Evolutionary conservation across 1,139 yeast genomes (phyloP).

Genomic region (Lodderomyces pseudojiufengensis): DNA sequence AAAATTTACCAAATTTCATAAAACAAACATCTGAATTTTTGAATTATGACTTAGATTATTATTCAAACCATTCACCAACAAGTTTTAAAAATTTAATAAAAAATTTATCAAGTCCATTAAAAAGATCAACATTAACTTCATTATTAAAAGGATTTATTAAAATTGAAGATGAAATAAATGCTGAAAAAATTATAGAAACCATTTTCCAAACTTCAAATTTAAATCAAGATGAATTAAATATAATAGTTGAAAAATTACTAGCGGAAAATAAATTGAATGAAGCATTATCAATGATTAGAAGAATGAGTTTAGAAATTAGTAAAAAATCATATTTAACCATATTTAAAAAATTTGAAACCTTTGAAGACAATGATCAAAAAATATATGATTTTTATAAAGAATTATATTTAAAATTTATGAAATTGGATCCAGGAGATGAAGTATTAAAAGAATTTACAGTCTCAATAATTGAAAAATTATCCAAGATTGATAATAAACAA

Average conservation of each 20-base stretch:
- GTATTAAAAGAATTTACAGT: slow-evolving; percentile 5
- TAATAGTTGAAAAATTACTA: slow-evolving; percentile 26
- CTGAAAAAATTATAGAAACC: slow-evolving; percentile 28
- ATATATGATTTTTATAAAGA: slow-evolving; percentile 4
- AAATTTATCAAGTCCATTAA: slow-evolving; percentile 26
- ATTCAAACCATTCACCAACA: slow-evolving; percentile 9
- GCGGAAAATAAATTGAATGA: slow-evolving; percentile 21
- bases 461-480: slow-evolving; percentile 13
- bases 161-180: slow-evolving; percentile 25
- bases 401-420: slow-evolving; percentile 4
- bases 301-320: slow-evolving; percentile 20
- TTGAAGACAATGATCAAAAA: slow-evolving; percentile 2
- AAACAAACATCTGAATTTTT: slow-evolving; percentile 5
- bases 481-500: slow-evolving; percentile 11
- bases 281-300: slow-evolving; percentile 21
- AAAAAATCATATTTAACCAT: slow-evolving; percentile 26
- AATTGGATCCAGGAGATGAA: slow-evolving; percentile 2
- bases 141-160: slow-evolving; percentile 29
- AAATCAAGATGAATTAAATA: slow-evolving; percentile 23
- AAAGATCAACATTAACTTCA: slow-evolving; percentile 32
- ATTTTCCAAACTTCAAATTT: slow-evolving; percentile 30
- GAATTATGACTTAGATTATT: slow-evolving; percentile 16
- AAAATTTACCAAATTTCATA: slow-evolving; percentile 1
- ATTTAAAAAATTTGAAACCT: slow-evolving; percentile 14
- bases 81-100: slow-evolving; percentile 21